Percentiles rank a stretch among this genome's conserved stretches.
phyloP scores from a whole-genome alignment of 441 rosid species.

The Adansonia rubrostipa region DNA sequence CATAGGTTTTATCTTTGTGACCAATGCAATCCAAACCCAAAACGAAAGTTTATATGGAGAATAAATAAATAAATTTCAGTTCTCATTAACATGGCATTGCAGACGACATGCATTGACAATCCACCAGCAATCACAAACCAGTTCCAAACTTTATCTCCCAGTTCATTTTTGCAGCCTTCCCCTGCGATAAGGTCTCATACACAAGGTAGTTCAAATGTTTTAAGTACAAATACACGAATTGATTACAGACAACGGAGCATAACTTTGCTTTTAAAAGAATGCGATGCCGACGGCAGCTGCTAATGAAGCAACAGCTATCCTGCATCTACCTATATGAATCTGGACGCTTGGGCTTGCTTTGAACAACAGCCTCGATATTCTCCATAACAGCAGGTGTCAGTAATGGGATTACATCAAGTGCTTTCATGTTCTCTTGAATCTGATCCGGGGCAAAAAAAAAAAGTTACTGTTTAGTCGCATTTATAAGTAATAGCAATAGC shows the following conservation, averaged over 20 bases:
- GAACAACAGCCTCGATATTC: conserved; percentile 81
- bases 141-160: no score
- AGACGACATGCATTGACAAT: no score
- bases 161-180: no score
- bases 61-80: no score
- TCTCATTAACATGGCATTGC: no score
- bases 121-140: no score
- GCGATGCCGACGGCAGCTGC: background rate
- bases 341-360: conserved; percentile 83
- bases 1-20: no score
- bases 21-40: no score
- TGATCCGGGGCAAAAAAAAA: no score
- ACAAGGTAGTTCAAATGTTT: background rate
- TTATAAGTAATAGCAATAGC: background rate
- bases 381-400: conserved; percentile 84
- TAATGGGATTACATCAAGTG: conserved; percentile 78
- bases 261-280: background rate
- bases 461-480: background rate
- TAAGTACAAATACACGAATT: background rate
- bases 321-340: conserved; percentile 72
- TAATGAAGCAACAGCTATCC: background rate
- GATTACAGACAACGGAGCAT: background rate
- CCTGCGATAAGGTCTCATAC: no score
- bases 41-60: no score
- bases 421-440: conserved; percentile 81